Evolutionary conservation across 2,329 filamentous ascomycete genomes (phyloP), one percentile per base, ranked within the genome.

Genomic region (Aspergillus glaucus): DNA sequence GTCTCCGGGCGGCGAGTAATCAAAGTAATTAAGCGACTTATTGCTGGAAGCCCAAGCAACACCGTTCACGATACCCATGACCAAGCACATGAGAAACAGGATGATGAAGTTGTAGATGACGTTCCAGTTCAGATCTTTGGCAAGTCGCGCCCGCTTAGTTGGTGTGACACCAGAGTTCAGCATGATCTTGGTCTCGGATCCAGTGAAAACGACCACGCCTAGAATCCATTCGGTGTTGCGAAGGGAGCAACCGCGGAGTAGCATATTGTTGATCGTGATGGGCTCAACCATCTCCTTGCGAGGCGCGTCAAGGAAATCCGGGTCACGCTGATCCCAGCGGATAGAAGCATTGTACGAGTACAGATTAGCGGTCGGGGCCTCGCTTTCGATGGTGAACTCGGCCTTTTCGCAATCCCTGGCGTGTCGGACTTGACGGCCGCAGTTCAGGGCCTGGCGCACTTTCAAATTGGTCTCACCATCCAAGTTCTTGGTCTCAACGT

Each of bases 391-490:
- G 14, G 79, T 69, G 65, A 98, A 98, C 57, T 93, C 83, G 22
- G 91, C 84, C 51, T 85, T 82, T 70, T 97, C 93, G 67, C 93
- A 97, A 64, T 98, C 90, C 50, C 86, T 82, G 12, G 93, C 93
- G 67, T 97, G 91, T 64, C 85, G 88, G 51, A 98, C 79, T 43
- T 82, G 76, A 46, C 87, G 84, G 10, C 91, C 88, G 62, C 88
- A 93, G 55, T 92, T 87, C 39, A 98, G 78, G 17, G 93, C 89
- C 62, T 92, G 88, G 50, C 93, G 86, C 53, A 96, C 90, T 70
- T 98, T 98, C 54, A 98, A 74, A 62, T 98, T 98, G 2, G 93
- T 98, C 72, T 98, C 93, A 45, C 93, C 93, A 62, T 98, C 93
- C 75, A 98, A 68, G 65, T 95, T 97, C 75, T 97, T 98, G 2